Evolutionary conservation across 2,329 filamentous ascomycete species (phyloP), one percentile per base, ranked within the genome.

Genomic region (Lasiodiplodia hormozganensis): DNA sequence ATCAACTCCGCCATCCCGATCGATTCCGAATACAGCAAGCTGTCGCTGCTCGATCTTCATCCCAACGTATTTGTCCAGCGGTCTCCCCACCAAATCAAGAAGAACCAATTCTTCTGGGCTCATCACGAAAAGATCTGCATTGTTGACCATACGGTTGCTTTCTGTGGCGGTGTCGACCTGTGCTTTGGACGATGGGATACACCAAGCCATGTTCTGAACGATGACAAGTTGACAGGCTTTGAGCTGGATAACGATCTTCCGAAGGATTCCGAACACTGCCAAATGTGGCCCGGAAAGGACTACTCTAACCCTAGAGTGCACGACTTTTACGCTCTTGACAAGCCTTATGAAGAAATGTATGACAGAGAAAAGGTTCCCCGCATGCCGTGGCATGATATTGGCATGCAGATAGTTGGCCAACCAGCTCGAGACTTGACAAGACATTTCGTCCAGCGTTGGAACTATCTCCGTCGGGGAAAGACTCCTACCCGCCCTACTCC

Each of bases 51-150:
- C 58, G 97, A 98, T 76, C 86, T 99, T 8, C 95, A 98, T 74
- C 94, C 94, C 23, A 99, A 99, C 78, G 90, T 99, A 71, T 97
- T 97, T 74, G 94, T 99, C 16, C 94, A 98, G 77, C 87, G 96
- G 74, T 98, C 96, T 3, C 96, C 96, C 0, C 97, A 99, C 74
- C 96, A 99, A 80, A 94, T 98, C 81, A 92, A 97, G 76, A 97
- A 99, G 82, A 98, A 98, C 75, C 97, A 97, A 56, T 99, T 99
- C 83, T 99, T 99, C 84, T 99, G 96, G 85, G 96, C 96, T 1
- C 96, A 99, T 77, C 96, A 99, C 80, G 96, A 99, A 79, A 99
- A 99, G 81, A 87, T 99, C n/a, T 95, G 94, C 75, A 89, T 99
- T 51, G 92, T 99, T 21, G 96, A 99, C 77, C 96, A 98, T 76